Evolutionary conservation across 2,329 filamentous ascomycete species (phyloP).

Genomic region (Phialophora expanda): DNA sequence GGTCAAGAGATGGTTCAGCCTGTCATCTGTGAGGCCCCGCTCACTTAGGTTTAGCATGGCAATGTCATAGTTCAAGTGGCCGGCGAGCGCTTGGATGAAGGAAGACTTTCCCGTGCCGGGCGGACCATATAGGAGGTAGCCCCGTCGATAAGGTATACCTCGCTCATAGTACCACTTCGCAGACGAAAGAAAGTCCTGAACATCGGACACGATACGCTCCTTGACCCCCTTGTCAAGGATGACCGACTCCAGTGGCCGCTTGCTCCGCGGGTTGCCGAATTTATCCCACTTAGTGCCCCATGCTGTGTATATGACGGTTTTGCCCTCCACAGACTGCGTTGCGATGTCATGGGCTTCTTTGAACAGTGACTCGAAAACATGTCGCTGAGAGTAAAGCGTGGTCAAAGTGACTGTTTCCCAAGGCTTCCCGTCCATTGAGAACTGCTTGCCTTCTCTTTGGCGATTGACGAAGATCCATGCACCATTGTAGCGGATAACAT

Average conservation of each 20-base stretch:
- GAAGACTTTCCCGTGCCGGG: slow-evolving; percentile 93
- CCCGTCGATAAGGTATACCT: slow-evolving; percentile 90
- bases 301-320: slow-evolving; percentile 88
- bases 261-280: slow-evolving; percentile 82
- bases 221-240: slow-evolving; percentile 83
- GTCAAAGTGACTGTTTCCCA: slow-evolving; percentile 95
- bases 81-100: slow-evolving; percentile 93
- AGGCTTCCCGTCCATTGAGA: slow-evolving; percentile 78
- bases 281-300: slow-evolving; percentile 82
- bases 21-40: slow-evolving; percentile 85
- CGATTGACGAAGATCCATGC: slow-evolving; percentile 87
- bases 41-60: slow-evolving; percentile 92
- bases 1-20: slow-evolving; percentile 82
- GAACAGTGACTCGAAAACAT: slow-evolving; percentile 90
- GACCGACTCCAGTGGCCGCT: slow-evolving; percentile 86
- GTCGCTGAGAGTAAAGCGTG: slow-evolving; percentile 84
- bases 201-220: slow-evolving; percentile 77
- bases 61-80: slow-evolving; percentile 89
- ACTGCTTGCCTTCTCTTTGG: slow-evolving; percentile 68
- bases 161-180: slow-evolving; percentile 90
- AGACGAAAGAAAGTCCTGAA: slow-evolving; percentile 78
- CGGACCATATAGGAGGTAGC: slow-evolving; percentile 86
- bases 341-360: slow-evolving; percentile 83
- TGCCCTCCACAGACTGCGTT: slow-evolving; percentile 80
- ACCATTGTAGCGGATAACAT: slow-evolving; percentile 83